phyloP scores from a whole-genome alignment of 345 rosid species.

The Eucalyptus pauciflora region DNA sequence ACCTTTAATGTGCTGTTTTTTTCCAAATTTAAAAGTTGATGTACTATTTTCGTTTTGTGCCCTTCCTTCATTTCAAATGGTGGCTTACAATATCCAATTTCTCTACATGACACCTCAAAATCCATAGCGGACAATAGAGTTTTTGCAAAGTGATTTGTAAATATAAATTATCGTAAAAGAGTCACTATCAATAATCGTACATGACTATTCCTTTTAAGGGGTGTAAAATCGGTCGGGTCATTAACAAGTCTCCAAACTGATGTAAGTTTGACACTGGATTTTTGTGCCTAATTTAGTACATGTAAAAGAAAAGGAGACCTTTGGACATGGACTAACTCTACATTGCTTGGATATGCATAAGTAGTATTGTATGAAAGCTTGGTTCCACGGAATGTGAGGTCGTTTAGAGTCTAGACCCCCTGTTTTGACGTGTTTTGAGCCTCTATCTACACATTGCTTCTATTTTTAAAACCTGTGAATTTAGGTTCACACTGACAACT shows the following conservation, averaged over 20 bases:
- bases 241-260: not conserved
- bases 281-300: not conserved
- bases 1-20: not conserved
- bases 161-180: not conserved
- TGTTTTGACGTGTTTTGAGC: not conserved
- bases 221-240: not conserved
- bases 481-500: not conserved
- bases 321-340: not conserved
- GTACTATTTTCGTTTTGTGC: not conserved
- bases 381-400: not conserved
- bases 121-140: not conserved
- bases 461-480: not conserved
- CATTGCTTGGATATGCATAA: not conserved
- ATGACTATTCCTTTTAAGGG: not conserved
- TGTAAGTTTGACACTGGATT: not conserved
- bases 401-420: not conserved
- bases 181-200: rapidly evolving
- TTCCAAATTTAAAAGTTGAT: not conserved
- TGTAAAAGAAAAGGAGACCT: not conserved
- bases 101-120: not conserved
- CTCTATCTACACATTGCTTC: not conserved
- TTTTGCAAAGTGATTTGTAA: not conserved
- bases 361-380: not conserved
- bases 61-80: not conserved
- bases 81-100: not conserved